Evolutionary conservation across 2,329 filamentous ascomycete genomes (phyloP), one percentile per base, ranked within the genome.

Genomic region (Fusarium pseudograminearum): DNA sequence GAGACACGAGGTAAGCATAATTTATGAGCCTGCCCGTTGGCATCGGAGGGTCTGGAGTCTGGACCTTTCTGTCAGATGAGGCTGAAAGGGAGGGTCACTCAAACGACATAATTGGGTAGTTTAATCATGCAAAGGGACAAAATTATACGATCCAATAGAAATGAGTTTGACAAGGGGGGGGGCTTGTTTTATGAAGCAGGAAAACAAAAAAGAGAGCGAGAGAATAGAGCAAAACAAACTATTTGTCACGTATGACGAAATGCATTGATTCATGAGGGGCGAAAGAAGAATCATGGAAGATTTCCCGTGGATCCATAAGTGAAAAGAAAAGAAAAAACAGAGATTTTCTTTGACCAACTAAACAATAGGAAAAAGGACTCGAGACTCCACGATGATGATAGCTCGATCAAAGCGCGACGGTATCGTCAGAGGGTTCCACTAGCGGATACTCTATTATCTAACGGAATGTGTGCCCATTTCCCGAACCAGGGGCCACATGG

Each of bases 391-490:
- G 31, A 36, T 41, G 51, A 51, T 57, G 45, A 58, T 40, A 38
- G 18, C 16, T 24, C 24, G 55, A 69, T 69, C 66, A 69, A 67
- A 67, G 66, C 66, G 44, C 40, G 14, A 28, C 18, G 9, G 33
- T 36, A 65, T 57, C 51, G 65, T 57, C 61, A 61, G 60, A 57
- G 51, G 44, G 67, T 60, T 51, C 67, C 66, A 70, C 67, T 56
- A 53, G 57, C 61, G 61, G 57, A 67, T 56, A 70, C 66, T 61
- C 65, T 70, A 74, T 74, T 72, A 74, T 74, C 70, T 73, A 74
- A 74, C 72, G 72, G 72, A 74, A 74, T 73, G 70, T 57, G 71
- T 58, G 47, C 68, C 72, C 67, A 73, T 73, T 73, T 74, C 55
- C 70, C 60, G 60, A 55, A 18, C 48, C 57, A 69, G 64, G 69